These are phyloP conservation scores for Microbotryum saponariae DNA, from an alignment of 1,284 basidiomycete species.

Conservation along the genomic window DNA sequence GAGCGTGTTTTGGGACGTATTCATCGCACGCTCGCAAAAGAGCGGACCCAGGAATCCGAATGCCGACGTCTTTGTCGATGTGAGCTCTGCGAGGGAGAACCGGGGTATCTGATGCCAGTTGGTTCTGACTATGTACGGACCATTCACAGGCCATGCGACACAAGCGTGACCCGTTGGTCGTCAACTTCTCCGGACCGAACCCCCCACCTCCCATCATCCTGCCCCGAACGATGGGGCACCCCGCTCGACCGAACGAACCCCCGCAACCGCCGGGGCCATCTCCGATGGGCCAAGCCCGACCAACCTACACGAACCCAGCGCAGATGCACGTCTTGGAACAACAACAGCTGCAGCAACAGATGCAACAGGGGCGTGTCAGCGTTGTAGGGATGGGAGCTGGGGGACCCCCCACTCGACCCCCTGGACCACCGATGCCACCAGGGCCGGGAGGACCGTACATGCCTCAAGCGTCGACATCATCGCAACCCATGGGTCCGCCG, in stretches of 20 bases:
- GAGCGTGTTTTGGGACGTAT: slow-evolving; percentile 45
- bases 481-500: slow-evolving; percentile 2
- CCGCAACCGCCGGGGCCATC: background rate
- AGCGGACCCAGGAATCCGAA: slow-evolving; percentile 39
- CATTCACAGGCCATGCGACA: slow-evolving; percentile 24
- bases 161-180: slow-evolving; percentile 25
- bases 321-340: slow-evolving; percentile 32
- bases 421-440: background rate
- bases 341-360: slow-evolving; percentile 29
- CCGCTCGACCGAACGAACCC: slow-evolving; percentile 6
- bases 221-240: slow-evolving; percentile 28
- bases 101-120: too few species aligned
- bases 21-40: slow-evolving; percentile 40
- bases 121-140: background rate
- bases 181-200: slow-evolving; percentile 18
- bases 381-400: background rate
- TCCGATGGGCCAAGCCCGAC: slow-evolving; percentile 9
- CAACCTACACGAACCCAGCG: slow-evolving; percentile 7
- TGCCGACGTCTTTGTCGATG: slow-evolving; percentile 41
- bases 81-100: slow-evolving; percentile 20
- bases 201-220: slow-evolving; percentile 14
- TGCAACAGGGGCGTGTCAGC: slow-evolving; percentile 19
- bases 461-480: slow-evolving; percentile 1
- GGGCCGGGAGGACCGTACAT: slow-evolving; percentile 1
- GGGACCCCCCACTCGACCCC: background rate